These are phyloP conservation scores for Tetrahymena elliotti DNA, from an alignment of 73 alveolate species.

Conservation along the genomic window DNA sequence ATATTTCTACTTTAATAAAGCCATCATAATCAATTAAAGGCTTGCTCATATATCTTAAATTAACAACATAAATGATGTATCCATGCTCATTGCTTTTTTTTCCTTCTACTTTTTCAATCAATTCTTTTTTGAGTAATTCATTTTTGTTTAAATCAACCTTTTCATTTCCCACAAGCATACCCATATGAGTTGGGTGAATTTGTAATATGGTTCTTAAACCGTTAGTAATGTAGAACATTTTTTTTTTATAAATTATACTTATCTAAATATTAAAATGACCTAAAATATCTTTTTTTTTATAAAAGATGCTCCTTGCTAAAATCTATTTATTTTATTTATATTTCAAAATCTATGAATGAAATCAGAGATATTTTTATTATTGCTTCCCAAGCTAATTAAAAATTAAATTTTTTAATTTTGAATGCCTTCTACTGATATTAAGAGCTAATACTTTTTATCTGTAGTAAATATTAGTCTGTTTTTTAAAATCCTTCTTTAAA, in stretches of 20 bases:
- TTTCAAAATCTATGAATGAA: not conserved
- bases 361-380: not conserved
- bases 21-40: not conserved
- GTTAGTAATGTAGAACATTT: not conserved
- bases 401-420: not conserved
- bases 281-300: not conserved
- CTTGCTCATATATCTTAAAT: not conserved
- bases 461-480: not conserved
- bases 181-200: not conserved
- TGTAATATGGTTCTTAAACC: not conserved
- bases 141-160: not conserved
- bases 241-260: not conserved
- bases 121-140: not conserved
- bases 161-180: not conserved
- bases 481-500: no score
- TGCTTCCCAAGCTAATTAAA: not conserved
- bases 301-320: not conserved
- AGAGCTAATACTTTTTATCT: not conserved
- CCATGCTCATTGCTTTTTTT: not conserved
- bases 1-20: not conserved
- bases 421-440: not conserved
- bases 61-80: not conserved
- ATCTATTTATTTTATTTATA: not conserved
- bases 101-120: not conserved
- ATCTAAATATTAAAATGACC: not conserved